Base-by-base conservation (phyloP, 108 stramenopile species). In the Cyclotella baltica region DNA sequence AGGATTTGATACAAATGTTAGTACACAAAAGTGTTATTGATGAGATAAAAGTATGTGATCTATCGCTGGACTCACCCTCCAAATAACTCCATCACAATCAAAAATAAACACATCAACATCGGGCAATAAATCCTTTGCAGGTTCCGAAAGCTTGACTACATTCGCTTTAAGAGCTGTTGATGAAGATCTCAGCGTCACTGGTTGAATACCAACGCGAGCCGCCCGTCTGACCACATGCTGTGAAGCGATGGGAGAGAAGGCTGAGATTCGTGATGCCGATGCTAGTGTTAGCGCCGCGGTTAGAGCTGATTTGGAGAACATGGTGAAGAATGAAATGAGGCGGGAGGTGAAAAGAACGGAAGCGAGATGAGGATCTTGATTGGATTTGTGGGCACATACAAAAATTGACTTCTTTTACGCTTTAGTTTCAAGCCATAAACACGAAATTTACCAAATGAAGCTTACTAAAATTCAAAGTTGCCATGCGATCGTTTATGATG, bases 21-120 rank as follows among this genome's bases (percentile, higher is more conserved):
- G n/a, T n/a, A n/a, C n/a, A n/a, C n/a, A n/a, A n/a, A n/a, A n/a
- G n/a, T n/a, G n/a, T n/a, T n/a, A n/a, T n/a, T n/a, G n/a, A n/a
- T n/a, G n/a, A n/a, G n/a, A n/a, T n/a, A n/a, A n/a, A n/a, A n/a
- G n/a, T n/a, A n/a, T n/a, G n/a, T n/a, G n/a, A n/a, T n/a, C 19
- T 4, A 52, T n/a, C 18, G 51, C 51, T 52, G 18, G 51, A 72
- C 70, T 72, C 64, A 72, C 75, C 53, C 93, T 92, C 97, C 98
- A 99, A 76, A 99, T 98, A 57, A 99, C 98, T 68, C 98, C 98
- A 77, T 99, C 98, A 62, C 98, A 99, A 84, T 99, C 98, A 76
- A 99, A 99, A 73, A 99, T 99, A 73, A 99, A 99, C 0, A 97
- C 96, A 76, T 99, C 98, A 0, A 93, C 89, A 22, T 85, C 48